phyloP scores from a whole-genome alignment of 495 filamentous ascomycete species.

The Penicillium taxi region DNA sequence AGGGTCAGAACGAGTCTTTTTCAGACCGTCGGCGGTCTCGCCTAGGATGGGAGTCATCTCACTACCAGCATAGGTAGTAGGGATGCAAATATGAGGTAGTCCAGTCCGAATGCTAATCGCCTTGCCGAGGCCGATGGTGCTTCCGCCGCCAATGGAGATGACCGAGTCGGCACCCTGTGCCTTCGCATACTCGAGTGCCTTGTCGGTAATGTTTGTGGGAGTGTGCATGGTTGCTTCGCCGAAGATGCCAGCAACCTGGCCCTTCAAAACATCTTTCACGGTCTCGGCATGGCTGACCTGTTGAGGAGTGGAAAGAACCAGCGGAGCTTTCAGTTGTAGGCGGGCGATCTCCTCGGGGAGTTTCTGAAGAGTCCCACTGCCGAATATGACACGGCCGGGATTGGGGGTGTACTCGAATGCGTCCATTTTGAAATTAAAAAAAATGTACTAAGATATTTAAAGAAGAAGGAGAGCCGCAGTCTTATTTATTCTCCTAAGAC shows the following conservation, averaged over 20 bases:
- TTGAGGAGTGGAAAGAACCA: conserved; percentile 53
- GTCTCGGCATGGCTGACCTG: conserved; percentile 46
- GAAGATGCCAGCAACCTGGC: conserved; percentile 50
- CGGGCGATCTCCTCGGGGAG: conserved; percentile 52
- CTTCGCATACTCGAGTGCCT: conserved; percentile 47
- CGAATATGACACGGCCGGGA: conserved; percentile 55
- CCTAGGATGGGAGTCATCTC: conserved; percentile 65
- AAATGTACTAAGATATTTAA: too few species aligned
- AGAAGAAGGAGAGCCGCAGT: too few species aligned
- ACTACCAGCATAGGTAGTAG: conserved; percentile 62
- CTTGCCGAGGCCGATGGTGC: conserved; percentile 59
- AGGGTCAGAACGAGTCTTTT: conserved; percentile 56
- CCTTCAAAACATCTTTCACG: conserved; percentile 42
- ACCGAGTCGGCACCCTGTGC: conserved; percentile 44
- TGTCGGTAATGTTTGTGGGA: conserved; percentile 53
- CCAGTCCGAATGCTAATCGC: conserved; percentile 58
- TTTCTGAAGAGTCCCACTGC: conserved; percentile 51
- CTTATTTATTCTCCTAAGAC: too few species aligned
- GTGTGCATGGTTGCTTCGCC: conserved; percentile 62
- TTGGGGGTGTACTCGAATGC: conserved; percentile 55
- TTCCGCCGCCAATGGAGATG: conserved; percentile 57
- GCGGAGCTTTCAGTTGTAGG: conserved; percentile 44
- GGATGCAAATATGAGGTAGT: conserved; percentile 56
- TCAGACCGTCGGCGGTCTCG: conserved; percentile 55
- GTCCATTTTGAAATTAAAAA: conserved; percentile 40